phyloP scores from a whole-genome alignment of 2,329 filamentous ascomycete species.

The Blastomyces parvus region DNA sequence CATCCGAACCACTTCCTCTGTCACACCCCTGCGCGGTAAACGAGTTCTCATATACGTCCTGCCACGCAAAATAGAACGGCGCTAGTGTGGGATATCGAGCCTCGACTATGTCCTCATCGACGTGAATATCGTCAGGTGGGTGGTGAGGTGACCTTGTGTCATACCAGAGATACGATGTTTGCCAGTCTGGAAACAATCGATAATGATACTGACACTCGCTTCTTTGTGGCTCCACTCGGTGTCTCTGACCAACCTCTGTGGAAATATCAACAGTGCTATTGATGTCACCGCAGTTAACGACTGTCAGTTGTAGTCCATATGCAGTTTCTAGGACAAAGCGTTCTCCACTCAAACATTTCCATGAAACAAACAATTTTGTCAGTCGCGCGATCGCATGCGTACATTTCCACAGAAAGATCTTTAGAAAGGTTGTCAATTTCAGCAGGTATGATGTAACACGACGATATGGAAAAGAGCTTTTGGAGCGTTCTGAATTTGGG shows the following conservation, averaged over 20 bases:
- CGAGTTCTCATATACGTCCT: slow-evolving; percentile 5
- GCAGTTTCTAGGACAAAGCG: not conserved
- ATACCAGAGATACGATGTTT: slow-evolving; percentile 10
- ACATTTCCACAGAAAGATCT: not conserved
- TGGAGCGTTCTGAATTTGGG: not conserved
- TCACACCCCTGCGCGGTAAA: slow-evolving; percentile 4
- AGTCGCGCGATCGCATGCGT: not conserved
- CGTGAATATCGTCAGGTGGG: not conserved
- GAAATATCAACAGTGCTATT: not conserved
- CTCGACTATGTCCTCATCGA: slow-evolving; percentile 9
- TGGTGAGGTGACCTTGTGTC: slow-evolving; percentile 3
- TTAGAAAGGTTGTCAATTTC: not conserved
- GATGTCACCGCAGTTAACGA: not conserved
- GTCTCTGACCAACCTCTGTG: not conserved
- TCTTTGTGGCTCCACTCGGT: not conserved
- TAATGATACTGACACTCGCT: slow-evolving; percentile 15
- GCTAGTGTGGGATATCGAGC: slow-evolving; percentile 8
- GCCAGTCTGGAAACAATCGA: slow-evolving; percentile 9
- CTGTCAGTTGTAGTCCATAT: not conserved
- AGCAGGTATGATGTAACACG: not conserved
- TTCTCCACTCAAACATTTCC: not conserved
- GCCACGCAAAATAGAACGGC: slow-evolving; percentile 11
- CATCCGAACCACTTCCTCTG: not conserved
- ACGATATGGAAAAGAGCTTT: not conserved
- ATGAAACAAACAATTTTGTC: slow-evolving; percentile 1